phyloP scores from a whole-genome alignment of 768 basidiomycete genomes.

The Auriscalpium orientale region DNA sequence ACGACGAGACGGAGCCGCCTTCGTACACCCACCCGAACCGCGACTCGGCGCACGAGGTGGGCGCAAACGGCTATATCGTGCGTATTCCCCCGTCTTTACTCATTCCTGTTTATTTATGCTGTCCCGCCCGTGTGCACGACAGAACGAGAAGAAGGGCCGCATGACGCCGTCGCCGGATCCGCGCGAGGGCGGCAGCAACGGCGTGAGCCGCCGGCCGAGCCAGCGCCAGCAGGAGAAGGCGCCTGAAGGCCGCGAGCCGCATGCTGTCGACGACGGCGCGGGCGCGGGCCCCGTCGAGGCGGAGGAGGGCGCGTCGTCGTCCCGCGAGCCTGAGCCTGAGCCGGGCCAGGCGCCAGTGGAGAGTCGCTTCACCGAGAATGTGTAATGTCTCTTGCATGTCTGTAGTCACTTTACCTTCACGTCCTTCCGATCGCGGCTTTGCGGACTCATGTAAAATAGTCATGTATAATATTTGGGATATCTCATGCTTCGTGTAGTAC shows the following conservation, averaged over 20 bases:
- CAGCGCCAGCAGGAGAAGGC: slow-evolving; percentile 69
- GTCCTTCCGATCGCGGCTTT: no score
- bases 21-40: slow-evolving; percentile 48
- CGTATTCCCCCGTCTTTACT: slow-evolving; percentile 17
- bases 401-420: no score
- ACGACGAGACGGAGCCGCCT: slow-evolving; percentile 45
- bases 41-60: slow-evolving; percentile 30
- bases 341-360: background rate
- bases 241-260: slow-evolving; percentile 47
- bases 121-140: background rate
- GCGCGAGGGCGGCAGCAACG: slow-evolving; percentile 23
- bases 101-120: background rate
- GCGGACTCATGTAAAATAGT: no score
- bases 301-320: background rate
- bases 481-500: no score
- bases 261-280: slow-evolving; percentile 16
- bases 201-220: slow-evolving; percentile 38
- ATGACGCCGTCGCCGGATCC: slow-evolving; percentile 6
- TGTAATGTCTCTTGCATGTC: no score
- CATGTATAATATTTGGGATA: no score
- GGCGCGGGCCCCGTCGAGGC: slow-evolving; percentile 8
- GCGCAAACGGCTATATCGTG: slow-evolving; percentile 56
- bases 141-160: slow-evolving; percentile 33
- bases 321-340: background rate
- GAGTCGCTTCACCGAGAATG: background rate